A percentile compares a stretch with the other conserved stretches of the same genome.
These are phyloP conservation scores for Blastobotrys proliferans DNA, from an alignment of 1,139 yeast genomes.

Conservation along the genomic window DNA sequence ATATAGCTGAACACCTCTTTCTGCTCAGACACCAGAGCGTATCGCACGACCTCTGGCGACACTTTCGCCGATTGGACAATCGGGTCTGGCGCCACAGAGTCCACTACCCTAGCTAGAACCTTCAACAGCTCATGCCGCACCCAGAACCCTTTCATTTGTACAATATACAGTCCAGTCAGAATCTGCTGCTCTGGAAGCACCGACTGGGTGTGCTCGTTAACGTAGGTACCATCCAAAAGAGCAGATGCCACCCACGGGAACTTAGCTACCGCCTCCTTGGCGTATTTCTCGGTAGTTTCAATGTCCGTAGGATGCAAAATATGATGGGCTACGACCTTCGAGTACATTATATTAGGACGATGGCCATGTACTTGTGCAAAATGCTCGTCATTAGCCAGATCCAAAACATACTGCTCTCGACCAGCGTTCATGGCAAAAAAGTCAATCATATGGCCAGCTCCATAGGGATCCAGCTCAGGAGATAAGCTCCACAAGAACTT, in stretches of 20 bases:
- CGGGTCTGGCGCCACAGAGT: constrained; percentile 15
- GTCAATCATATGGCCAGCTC: constrained; percentile 79
- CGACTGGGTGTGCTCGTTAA: constrained; percentile 2
- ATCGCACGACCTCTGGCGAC: constrained; percentile 25
- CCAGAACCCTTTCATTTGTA: constrained; percentile 28
- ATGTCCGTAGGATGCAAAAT: constrained; percentile 20
- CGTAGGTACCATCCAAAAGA: constrained; percentile 34
- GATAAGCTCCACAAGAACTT: constrained; percentile 64
- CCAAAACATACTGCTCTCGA: constrained; percentile 58
- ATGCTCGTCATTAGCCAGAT: constrained; percentile 39
- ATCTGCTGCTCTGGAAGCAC: constrained; percentile 12
- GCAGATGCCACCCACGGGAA: constrained; percentile 60
- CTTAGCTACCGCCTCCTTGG: constrained; percentile 48
- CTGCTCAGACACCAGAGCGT: constrained; percentile 27
- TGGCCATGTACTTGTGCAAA: constrained; percentile 39
- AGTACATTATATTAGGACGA: constrained; percentile 71
- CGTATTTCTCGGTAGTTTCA: constrained; percentile 45
- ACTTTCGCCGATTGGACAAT: constrained; percentile 18
- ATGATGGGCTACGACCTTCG: constrained; percentile 59
- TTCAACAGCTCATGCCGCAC: constrained; percentile 18
- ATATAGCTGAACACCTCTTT: constrained; percentile 22
- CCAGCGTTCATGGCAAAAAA: constrained; percentile 67
- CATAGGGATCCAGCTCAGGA: constrained; percentile 81
- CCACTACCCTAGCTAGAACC: constrained; percentile 18
- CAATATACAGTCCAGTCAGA: constrained; percentile 23